Percentiles rank a stretch among this genome's conserved stretches.
Evolutionary conservation across 2,329 filamentous ascomycete species (phyloP).

Genomic region (Zymoseptoria ardabiliae): DNA sequence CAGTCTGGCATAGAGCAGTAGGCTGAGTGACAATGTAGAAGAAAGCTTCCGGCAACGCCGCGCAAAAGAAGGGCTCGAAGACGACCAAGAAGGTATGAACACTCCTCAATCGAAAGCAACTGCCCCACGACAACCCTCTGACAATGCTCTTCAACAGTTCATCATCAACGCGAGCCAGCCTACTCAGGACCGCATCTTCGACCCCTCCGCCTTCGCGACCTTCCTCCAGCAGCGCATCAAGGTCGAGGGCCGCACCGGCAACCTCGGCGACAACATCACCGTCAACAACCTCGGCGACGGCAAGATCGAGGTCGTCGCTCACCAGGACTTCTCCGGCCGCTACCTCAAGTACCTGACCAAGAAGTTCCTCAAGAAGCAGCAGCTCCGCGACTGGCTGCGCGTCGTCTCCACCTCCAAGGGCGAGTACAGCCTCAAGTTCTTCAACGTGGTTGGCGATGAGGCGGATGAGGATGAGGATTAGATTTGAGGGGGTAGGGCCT

Average conservation of each 20-base stretch:
- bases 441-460: slow-evolving; percentile 99
- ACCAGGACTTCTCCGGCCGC: slow-evolving; percentile 96
- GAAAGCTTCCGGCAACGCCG: slow-evolving; percentile 42
- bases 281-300: slow-evolving; percentile 90
- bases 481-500: slow-evolving; percentile 21
- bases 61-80: slow-evolving; percentile 54
- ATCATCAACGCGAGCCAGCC: slow-evolving; percentile 99
- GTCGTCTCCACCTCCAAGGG: slow-evolving; percentile 97
- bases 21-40: slow-evolving; percentile 60
- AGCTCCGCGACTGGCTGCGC: slow-evolving; percentile 99
- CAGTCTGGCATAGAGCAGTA: slow-evolving; percentile 61
- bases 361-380: slow-evolving; percentile 99
- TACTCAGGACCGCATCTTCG: slow-evolving; percentile 99
- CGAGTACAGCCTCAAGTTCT: slow-evolving; percentile 99
- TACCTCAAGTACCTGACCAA: slow-evolving; percentile 99
- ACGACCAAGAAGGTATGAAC: slow-evolving; percentile 71
- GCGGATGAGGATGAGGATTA: slow-evolving; percentile 98
- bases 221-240: slow-evolving; percentile 99
- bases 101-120: slow-evolving; percentile 1
- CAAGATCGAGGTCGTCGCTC: slow-evolving; percentile 95
- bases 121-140: neutral
- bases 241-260: slow-evolving; percentile 95
- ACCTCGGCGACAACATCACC: slow-evolving; percentile 87
- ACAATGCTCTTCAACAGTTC: slow-evolving; percentile 53
- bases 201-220: slow-evolving; percentile 97